These are phyloP conservation scores for Cadophora sp. DNA, from an alignment of 2,329 filamentous ascomycete species.

Conservation along the genomic window DNA sequence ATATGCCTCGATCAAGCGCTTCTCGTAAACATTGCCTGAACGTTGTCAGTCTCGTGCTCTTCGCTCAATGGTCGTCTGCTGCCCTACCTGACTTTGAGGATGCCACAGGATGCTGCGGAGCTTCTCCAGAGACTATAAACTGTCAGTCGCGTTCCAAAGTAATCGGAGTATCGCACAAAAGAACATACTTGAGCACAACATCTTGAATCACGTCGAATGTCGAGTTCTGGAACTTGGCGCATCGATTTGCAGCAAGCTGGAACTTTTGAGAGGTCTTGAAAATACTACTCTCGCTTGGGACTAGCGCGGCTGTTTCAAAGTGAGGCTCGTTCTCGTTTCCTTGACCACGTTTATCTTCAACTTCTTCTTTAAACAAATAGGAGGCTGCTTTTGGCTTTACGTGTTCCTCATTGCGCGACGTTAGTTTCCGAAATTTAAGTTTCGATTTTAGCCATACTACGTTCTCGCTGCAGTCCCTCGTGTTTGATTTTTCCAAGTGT, in stretches of 20 bases:
- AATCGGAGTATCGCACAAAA: background rate
- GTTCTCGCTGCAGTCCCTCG: too few species aligned
- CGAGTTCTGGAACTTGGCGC: slow-evolving; percentile 36
- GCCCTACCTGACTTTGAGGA: slow-evolving; percentile 89
- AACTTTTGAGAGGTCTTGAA: slow-evolving; percentile 28
- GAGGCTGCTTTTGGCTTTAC: too few species aligned
- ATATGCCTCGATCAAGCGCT: slow-evolving; percentile 92
- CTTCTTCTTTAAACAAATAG: too few species aligned
- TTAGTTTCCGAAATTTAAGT: too few species aligned
- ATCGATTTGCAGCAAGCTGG: slow-evolving; percentile 20
- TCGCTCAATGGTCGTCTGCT: slow-evolving; percentile 30
- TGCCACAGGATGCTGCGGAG: slow-evolving; percentile 91
- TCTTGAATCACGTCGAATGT: slow-evolving; percentile 50
- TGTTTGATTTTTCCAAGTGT: too few species aligned
- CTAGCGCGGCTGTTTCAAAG: background rate
- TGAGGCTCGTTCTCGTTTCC: background rate
- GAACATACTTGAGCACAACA: slow-evolving; percentile 70
- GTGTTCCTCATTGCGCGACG: too few species aligned
- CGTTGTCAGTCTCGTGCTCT: slow-evolving; percentile 33
- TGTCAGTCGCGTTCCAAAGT: slow-evolving; percentile 37
- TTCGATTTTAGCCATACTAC: too few species aligned
- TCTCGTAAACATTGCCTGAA: slow-evolving; percentile 88
- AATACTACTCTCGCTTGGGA: slow-evolving; percentile 18
- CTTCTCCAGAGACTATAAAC: slow-evolving; percentile 86
- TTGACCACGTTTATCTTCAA: background rate